phyloP scores from a whole-genome alignment of 2,329 filamentous ascomycete species.

The Coleophoma crateriformis region DNA sequence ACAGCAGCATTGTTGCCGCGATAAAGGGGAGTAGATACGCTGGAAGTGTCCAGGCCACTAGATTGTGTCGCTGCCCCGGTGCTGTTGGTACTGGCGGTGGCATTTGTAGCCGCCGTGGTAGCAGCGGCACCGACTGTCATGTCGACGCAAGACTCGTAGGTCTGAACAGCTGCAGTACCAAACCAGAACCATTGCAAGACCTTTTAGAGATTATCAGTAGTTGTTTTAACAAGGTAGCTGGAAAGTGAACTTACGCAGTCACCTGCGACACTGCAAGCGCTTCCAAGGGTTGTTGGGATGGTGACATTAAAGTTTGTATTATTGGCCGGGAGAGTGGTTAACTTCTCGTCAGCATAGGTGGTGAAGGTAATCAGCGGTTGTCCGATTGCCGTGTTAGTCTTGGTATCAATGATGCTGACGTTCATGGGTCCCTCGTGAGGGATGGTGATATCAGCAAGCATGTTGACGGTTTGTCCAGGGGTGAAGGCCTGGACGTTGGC shows the following conservation, averaged over 20 bases:
- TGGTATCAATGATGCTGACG: slow-evolving; percentile 45
- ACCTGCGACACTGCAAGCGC: slow-evolving; percentile 23
- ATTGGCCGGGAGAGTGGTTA: slow-evolving; percentile 33
- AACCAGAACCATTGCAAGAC: slow-evolving; percentile 51
- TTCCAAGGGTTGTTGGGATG: slow-evolving; percentile 44
- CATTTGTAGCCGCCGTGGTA: not conserved
- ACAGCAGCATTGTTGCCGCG: too few relatives aligned
- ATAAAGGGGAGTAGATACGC: too few relatives aligned
- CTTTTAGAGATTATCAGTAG: slow-evolving; percentile 33
- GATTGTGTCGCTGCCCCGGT: not conserved
- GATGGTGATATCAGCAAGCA: slow-evolving; percentile 35
- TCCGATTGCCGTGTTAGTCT: slow-evolving; percentile 41
- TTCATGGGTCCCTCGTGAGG: slow-evolving; percentile 49
- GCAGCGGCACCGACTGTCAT: slow-evolving; percentile 24
- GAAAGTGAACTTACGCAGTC: slow-evolving; percentile 15
- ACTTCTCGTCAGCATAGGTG: slow-evolving; percentile 40
- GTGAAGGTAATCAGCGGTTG: slow-evolving; percentile 40
- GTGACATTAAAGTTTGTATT: slow-evolving; percentile 47
- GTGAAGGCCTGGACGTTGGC: slow-evolving; percentile 36
- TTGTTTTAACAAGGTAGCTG: not conserved
- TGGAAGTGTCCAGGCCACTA: too few relatives aligned
- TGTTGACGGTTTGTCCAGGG: slow-evolving; percentile 36
- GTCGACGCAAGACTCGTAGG: slow-evolving; percentile 50
- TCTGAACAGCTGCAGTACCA: slow-evolving; percentile 40
- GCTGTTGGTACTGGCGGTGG: not conserved